phyloP scores from a whole-genome alignment of 768 basidiomycete genomes.

The Boletus insuetus region DNA sequence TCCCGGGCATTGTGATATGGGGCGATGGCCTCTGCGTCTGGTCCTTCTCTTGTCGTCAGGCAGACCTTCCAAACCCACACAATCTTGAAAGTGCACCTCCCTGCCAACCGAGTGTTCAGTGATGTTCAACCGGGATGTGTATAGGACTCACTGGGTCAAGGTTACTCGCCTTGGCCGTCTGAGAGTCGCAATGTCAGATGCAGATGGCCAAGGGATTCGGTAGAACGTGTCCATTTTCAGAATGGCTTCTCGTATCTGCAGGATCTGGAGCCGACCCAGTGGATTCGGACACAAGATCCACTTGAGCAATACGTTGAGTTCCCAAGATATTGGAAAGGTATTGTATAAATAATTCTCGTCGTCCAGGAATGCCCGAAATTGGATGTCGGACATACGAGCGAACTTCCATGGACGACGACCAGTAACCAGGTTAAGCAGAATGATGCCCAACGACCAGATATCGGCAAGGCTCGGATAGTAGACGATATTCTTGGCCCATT shows the following conservation, averaged over 20 bases:
- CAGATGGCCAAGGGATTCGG: neutral
- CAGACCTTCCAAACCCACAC: neutral
- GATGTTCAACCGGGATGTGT: too few relatives aligned
- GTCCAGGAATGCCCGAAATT: slow-evolving; percentile 14
- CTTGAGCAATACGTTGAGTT: slow-evolving; percentile 13
- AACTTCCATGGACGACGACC: slow-evolving; percentile 33
- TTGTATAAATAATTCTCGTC: slow-evolving; percentile 17
- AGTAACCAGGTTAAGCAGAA: slow-evolving; percentile 80
- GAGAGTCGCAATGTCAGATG: neutral
- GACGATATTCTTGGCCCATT: slow-evolving; percentile 50
- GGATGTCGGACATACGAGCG: slow-evolving; percentile 6
- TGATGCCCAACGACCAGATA: slow-evolving; percentile 74
- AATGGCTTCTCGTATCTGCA: slow-evolving; percentile 17
- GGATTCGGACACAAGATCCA: slow-evolving; percentile 17
- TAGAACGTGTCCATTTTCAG: slow-evolving; percentile 17
- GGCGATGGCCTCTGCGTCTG: neutral
- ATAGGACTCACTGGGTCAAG: neutral
- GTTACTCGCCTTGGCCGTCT: neutral
- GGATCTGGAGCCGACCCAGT: slow-evolving; percentile 13
- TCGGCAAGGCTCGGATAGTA: slow-evolving; percentile 39
- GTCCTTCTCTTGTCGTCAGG: neutral
- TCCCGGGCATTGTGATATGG: neutral
- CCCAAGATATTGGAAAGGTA: slow-evolving; percentile 13
- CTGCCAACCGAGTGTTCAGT: neutral
- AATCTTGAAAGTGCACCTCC: neutral